A percentile compares a stretch with the other conserved stretches of the same genome.
These are phyloP conservation scores for Penicillium taxi DNA, from an alignment of 495 filamentous ascomycete genomes.

Conservation along the genomic window DNA sequence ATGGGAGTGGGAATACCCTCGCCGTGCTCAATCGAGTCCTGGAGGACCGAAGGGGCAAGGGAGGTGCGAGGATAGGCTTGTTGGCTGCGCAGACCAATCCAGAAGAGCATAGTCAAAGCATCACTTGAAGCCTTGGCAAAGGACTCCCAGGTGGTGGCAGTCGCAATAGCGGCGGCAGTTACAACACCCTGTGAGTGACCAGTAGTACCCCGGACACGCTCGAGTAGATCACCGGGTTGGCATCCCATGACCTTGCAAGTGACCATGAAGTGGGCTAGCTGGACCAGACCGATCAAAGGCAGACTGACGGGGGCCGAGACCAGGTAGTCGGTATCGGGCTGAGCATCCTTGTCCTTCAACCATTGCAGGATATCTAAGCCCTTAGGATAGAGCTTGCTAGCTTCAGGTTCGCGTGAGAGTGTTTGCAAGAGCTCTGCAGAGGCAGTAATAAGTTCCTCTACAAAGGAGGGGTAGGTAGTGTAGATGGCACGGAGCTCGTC, in stretches of 20 bases:
- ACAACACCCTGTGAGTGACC: constrained; percentile 97
- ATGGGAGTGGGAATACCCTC: constrained; percentile 94
- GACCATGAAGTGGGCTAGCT: constrained; percentile 87
- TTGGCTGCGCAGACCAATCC: constrained; percentile 97
- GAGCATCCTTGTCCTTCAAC: constrained; percentile 77
- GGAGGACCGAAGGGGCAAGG: constrained; percentile 81
- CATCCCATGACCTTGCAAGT: constrained; percentile 83
- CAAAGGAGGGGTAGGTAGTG: constrained; percentile 79
- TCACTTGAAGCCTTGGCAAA: constrained; percentile 69
- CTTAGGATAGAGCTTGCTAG: constrained; percentile 92
- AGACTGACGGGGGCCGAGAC: constrained; percentile 96
- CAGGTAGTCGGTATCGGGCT: constrained; percentile 91
- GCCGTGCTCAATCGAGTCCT: constrained; percentile 88
- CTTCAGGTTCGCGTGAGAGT: constrained; percentile 76
- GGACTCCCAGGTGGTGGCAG: constrained; percentile 80
- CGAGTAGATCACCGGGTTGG: constrained; percentile 75
- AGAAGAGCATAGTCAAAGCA: constrained; percentile 92
- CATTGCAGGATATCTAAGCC: constrained; percentile 89
- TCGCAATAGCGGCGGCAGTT: constrained; percentile 84
- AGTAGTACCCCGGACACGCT: constrained; percentile 76
- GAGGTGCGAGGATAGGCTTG: constrained; percentile 95
- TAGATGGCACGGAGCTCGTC: constrained; percentile 90
- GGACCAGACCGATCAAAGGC: constrained; percentile 90
- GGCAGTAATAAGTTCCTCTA: constrained; percentile 71
- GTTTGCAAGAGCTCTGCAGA: constrained; percentile 75